These are phyloP conservation scores for Colletotrichum cordylinicola DNA, from an alignment of 2,329 filamentous ascomycete genomes.

Conservation along the genomic window DNA sequence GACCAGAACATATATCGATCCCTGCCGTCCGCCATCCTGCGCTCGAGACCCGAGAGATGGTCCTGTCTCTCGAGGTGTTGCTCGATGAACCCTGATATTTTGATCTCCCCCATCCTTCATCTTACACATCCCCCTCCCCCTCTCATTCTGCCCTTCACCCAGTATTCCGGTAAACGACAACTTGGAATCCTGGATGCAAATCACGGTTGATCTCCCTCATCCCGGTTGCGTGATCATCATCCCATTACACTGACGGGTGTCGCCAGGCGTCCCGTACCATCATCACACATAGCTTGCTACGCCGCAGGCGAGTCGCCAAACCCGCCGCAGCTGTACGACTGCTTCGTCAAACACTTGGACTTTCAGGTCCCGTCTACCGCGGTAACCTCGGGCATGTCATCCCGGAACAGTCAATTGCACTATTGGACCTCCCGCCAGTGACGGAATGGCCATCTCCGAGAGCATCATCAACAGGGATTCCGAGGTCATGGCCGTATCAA, in stretches of 20 bases:
- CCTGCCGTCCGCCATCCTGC: neutral
- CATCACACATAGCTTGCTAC: neutral
- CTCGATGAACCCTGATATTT: constrained; percentile 7
- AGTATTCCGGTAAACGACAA: neutral
- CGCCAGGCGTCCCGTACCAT: neutral
- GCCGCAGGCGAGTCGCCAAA: neutral
- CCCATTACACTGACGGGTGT: neutral
- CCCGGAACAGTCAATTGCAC: neutral
- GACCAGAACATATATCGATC: constrained; percentile 14
- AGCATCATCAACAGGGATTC: neutral
- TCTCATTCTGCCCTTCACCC: neutral
- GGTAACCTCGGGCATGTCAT: neutral
- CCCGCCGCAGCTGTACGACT: neutral
- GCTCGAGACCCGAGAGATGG: neutral
- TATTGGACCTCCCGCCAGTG: neutral
- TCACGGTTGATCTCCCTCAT: neutral
- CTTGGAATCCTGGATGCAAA: neutral
- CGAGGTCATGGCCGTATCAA: constrained; percentile 22
- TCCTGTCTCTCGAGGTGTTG: neutral
- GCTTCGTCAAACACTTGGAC: neutral
- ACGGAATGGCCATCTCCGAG: constrained; percentile 3
- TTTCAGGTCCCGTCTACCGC: neutral
- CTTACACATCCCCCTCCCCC: neutral
- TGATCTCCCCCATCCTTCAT: neutral
- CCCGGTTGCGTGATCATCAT: neutral